Percentiles rank a stretch among this genome's conserved stretches.
These are phyloP conservation scores for Oryza meridionalis DNA, from an alignment of 176 grass and related monocot genomes.

Conservation along the genomic window DNA sequence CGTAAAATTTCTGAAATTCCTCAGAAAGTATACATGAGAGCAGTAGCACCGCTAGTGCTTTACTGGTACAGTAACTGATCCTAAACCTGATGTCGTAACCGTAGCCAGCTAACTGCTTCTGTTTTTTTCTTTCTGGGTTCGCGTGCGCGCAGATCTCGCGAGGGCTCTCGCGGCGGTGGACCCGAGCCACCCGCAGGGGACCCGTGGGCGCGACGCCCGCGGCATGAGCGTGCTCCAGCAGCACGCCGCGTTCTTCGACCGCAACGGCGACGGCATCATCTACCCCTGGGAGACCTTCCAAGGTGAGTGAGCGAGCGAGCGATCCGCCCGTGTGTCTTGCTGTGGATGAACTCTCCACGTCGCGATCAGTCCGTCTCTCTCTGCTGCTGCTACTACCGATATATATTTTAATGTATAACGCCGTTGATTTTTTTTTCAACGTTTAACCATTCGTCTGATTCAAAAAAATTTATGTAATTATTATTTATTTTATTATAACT, in stretches of 20 bases:
- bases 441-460: too few species aligned
- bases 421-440: too few species aligned
- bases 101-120: background rate
- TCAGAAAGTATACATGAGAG: background rate
- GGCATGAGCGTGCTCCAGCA: slow-evolving; percentile 72
- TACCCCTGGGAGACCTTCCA: slow-evolving; percentile 73
- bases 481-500: too few species aligned
- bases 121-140: background rate
- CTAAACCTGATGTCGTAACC: too few species aligned
- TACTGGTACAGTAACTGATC: background rate
- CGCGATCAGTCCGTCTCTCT: background rate
- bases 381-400: background rate
- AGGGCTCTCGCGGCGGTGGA: slow-evolving; percentile 60
- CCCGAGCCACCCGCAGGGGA: slow-evolving; percentile 62
- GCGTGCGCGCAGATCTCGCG: slow-evolving; percentile 52
- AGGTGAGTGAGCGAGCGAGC: slow-evolving; percentile 18
- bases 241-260: slow-evolving; percentile 74
- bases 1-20: too few species aligned
- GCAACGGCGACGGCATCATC: slow-evolving; percentile 62
- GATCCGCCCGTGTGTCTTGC: background rate
- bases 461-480: too few species aligned
- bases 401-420: too few species aligned
- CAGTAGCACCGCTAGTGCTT: background rate
- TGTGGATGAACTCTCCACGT: background rate
- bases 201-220: slow-evolving; percentile 39